Conservation (phyloP, 2,329 filamentous ascomycete species). For the Elsinoe batatas region DNA sequence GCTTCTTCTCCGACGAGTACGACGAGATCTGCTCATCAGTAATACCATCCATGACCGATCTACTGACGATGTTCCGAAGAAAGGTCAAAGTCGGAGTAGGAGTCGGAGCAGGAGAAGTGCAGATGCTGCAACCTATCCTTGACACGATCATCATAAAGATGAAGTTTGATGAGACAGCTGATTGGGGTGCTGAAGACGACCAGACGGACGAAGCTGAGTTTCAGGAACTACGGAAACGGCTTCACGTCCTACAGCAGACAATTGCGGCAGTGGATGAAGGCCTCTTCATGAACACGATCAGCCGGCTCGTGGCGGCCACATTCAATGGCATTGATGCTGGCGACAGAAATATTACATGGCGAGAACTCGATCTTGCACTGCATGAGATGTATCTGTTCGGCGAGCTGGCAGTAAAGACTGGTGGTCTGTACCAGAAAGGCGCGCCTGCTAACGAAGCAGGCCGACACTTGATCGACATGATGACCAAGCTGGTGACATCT, state of each 20-base stretch:
- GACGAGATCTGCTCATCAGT: conserved; percentile 96
- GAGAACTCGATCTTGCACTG: conserved; percentile 84
- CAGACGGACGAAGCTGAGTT: conserved; percentile 97
- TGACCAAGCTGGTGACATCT: conserved; percentile 90
- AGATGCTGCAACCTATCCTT: conserved; percentile 77
- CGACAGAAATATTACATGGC: conserved; percentile 74
- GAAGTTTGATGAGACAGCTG: conserved; percentile 91
- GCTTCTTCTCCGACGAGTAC: conserved; percentile 96
- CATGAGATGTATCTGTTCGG: conserved; percentile 95
- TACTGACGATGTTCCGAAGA: conserved; percentile 83
- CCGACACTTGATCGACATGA: conserved; percentile 79
- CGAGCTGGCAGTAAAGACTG: conserved; percentile 80
- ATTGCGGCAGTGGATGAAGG: conserved; percentile 80
- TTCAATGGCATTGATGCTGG: conserved; percentile 71
- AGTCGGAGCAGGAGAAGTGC: conserved; percentile 64
- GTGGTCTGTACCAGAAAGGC: conserved; percentile 77
- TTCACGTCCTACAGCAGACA: conserved; percentile 86
- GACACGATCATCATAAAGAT: conserved; percentile 92
- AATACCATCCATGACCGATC: conserved; percentile 83
- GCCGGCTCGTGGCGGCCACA: conserved; percentile 75
- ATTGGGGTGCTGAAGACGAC: conserved; percentile 88
- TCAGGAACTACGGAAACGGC: conserved; percentile 79
- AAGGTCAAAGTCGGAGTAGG: conserved; percentile 52
- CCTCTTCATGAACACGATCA: conserved; percentile 81
- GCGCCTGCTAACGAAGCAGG: conserved; percentile 70